These are phyloP conservation scores for Coelastrella sp. DNA, from an alignment of 139 green algal species.

Conservation along the genomic window DNA sequence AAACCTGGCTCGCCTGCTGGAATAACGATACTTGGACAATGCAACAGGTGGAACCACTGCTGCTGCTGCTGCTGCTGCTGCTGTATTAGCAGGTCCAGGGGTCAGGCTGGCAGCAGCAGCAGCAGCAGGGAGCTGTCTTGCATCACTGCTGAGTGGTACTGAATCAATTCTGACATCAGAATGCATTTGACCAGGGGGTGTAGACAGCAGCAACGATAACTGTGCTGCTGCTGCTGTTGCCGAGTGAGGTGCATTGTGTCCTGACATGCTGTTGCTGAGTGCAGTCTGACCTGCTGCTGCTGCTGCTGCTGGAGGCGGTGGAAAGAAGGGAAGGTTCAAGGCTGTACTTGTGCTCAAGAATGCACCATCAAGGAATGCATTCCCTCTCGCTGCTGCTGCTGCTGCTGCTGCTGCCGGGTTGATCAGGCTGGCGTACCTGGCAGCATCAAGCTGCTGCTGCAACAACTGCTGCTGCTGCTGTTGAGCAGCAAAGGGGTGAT, in stretches of 20 bases:
- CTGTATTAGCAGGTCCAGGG: not conserved
- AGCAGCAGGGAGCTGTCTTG: too few relatives aligned
- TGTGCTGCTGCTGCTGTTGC: not conserved
- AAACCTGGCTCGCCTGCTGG: conserved; percentile 4
- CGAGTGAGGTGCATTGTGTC: not conserved
- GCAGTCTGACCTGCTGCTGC: not conserved
- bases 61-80: not conserved
- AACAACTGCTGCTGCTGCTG: not conserved
- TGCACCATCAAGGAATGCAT: too few relatives aligned
- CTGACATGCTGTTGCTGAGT: not conserved
- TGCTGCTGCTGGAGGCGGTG: not conserved
- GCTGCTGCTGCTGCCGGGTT: not conserved
- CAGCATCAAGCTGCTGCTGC: not conserved
- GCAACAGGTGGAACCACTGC: not conserved
- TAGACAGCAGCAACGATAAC: not conserved
- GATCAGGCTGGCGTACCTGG: not conserved
- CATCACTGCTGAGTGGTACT: too few relatives aligned
- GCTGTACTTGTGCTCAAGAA: too few relatives aligned
- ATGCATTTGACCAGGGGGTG: too few relatives aligned
- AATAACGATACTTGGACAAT: not conserved
- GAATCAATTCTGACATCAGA: too few relatives aligned
- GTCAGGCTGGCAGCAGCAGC: not conserved
- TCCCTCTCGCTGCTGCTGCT: not conserved
- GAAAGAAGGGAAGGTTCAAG: too few relatives aligned
- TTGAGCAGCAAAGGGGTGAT: not conserved